Evolutionary conservation across 345 rosid genomes (phyloP).

Genomic region (Turritis glabra): DNA sequence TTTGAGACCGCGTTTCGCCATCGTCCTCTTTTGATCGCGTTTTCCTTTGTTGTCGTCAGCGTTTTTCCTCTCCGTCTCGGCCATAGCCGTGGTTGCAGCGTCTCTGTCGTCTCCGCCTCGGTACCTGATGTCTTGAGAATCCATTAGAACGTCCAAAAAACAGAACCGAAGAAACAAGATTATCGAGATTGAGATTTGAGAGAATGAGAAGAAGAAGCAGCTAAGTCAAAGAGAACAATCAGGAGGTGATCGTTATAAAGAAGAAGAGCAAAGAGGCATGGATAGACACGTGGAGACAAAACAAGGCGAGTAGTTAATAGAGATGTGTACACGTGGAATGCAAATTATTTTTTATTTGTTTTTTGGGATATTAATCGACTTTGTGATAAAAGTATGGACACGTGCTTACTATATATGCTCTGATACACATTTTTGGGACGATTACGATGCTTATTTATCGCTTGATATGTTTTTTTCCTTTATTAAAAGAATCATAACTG

Average conservation of each 20-base stretch:
- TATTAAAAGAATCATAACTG: background rate
- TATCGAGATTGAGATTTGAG: background rate
- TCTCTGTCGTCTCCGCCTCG: slow-evolving; percentile 46
- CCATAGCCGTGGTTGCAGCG: slow-evolving; percentile 21
- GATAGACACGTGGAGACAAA: slow-evolving; percentile 43
- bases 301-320: background rate
- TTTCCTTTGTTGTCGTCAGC: slow-evolving; percentile 23
- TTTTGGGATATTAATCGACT: background rate
- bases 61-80: slow-evolving; percentile 26
- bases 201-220: background rate
- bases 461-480: background rate
- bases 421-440: slow-evolving; percentile 3
- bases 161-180: background rate
- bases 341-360: background rate
- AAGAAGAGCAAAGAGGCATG: background rate
- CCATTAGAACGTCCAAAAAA: slow-evolving; percentile 42
- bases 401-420: slow-evolving; percentile 12
- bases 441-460: background rate
- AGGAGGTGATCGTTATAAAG: slow-evolving; percentile 13
- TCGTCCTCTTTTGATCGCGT: slow-evolving; percentile 46
- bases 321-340: slow-evolving; percentile 26
- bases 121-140: slow-evolving; percentile 56
- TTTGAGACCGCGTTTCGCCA: slow-evolving; percentile 77
- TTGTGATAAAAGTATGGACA: slow-evolving; percentile 16
- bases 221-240: slow-evolving; percentile 22